These are phyloP conservation scores for Microsporum canis DNA, from an alignment of 2,329 filamentous ascomycete species.

Conservation along the genomic window DNA sequence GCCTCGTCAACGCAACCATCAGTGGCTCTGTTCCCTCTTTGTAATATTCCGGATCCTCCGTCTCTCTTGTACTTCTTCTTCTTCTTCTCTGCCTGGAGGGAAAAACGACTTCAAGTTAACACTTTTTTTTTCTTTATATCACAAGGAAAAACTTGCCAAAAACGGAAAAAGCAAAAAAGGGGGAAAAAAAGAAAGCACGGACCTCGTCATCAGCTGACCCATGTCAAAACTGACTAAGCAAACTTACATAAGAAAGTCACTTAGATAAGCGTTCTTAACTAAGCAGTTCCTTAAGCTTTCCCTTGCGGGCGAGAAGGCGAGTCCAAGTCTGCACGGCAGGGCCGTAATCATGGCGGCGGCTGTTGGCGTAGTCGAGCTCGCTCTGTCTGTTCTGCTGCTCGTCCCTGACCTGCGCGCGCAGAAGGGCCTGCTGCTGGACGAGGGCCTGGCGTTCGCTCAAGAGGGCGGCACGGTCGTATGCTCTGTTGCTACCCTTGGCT, in stretches of 20 bases:
- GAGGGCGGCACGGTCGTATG: slow-evolving; percentile 22
- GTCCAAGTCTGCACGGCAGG: slow-evolving; percentile 60
- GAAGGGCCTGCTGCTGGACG: slow-evolving; percentile 21
- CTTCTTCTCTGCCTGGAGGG: neutral
- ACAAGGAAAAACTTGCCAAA: neutral
- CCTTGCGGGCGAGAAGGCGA: slow-evolving; percentile 55
- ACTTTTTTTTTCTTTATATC: neutral
- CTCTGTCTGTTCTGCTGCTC: slow-evolving; percentile 28
- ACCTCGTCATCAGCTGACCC: neutral
- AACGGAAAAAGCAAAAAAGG: neutral
- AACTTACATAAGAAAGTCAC: neutral
- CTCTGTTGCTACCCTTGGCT: slow-evolving; percentile 17
- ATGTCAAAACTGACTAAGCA: neutral
- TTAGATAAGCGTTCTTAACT: neutral
- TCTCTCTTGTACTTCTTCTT: neutral
- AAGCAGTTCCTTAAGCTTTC: slow-evolving; percentile 38
- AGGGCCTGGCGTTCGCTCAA: slow-evolving; percentile 22
- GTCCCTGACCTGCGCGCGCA: slow-evolving; percentile 29
- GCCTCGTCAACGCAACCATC: neutral
- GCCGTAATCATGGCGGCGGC: slow-evolving; percentile 51
- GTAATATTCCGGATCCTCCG: neutral
- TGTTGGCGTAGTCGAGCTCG: slow-evolving; percentile 33
- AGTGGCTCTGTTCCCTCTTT: neutral
- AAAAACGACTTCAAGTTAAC: neutral
- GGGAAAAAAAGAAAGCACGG: neutral